Base-by-base conservation (phyloP, 306 rosid genomes). In the Albizia julibrissin region DNA sequence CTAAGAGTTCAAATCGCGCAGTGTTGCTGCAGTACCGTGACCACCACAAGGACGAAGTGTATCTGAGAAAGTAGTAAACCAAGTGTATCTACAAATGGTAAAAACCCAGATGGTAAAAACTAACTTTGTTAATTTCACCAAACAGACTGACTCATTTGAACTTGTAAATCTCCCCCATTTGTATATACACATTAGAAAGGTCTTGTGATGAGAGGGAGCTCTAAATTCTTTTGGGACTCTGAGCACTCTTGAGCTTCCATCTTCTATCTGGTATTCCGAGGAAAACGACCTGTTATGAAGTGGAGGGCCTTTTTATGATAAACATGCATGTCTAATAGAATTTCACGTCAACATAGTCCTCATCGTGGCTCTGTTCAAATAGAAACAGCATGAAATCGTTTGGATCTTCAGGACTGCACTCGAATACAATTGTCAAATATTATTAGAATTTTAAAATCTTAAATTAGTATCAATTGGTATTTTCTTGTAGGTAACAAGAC, bases 241-340 rank as follows among this genome's bases (percentile, higher is more conserved):
- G 2, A 72, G 15, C 22, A 62, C 78, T 3, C 40, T 77, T 64
- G 86, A 78, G 2, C 11, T 16, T 12, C 82, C 82, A 49, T 6
- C 44, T 10, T 62, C 62, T n/a, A n/a, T n/a, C n/a, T n/a, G n/a
- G n/a, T n/a, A n/a, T n/a, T n/a, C n/a, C n/a, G 59, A 34, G 21
- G 1, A 27, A 0, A 34, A 0, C 74, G 13, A 26, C 43, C 27
- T 10, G 78, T 79, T n/a, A 79, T 24, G 2, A 69, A 67, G 24
- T 84, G 77, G 0, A 79, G 2, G 8, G 72, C 56, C 22, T 79
- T 79, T 3, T 37, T 74, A 21, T 16, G 4, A 69, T 37, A 40
- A 74, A 84, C 80, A 0, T 69, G 73, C 52, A 10, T 40, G 34
- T 79, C 86, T 67, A 84, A 79, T 65, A 67, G 34, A 83, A 11